A percentile compares a stretch with the other conserved stretches of the same genome.
Conservation (phyloP, 345 rosid genomes). For the Populus alba region DNA sequence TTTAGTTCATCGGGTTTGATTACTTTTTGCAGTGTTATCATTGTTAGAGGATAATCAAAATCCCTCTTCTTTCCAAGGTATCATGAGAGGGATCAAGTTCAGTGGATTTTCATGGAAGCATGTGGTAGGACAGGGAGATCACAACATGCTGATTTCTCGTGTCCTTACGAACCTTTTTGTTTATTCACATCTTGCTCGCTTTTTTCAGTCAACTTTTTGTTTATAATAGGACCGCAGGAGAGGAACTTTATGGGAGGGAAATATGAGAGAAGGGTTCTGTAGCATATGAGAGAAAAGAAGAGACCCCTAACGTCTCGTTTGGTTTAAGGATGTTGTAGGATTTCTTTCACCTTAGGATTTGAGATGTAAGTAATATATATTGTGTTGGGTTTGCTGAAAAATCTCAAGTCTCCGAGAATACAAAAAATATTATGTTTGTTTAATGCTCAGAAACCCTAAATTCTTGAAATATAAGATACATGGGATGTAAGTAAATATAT, state of each 20-base stretch:
- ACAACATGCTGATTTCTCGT: neutral
- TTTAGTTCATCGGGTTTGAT: neutral
- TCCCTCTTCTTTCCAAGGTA: slow-evolving; percentile 4
- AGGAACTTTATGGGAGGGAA: slow-evolving; percentile 5
- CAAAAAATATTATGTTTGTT: too few relatives aligned
- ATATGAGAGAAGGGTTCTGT: neutral
- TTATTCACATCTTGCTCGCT: neutral
- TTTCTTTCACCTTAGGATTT: neutral
- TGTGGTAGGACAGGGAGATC: neutral
- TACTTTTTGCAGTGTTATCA: neutral
- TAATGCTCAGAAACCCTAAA: neutral
- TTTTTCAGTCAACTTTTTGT: neutral
- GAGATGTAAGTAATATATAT: neutral
- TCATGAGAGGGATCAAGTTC: neutral
- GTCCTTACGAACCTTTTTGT: neutral
- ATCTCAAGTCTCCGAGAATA: too few relatives aligned
- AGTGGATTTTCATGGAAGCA: neutral
- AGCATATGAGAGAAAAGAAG: neutral
- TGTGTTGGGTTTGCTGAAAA: too few relatives aligned
- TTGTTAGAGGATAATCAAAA: slow-evolving; percentile 1
- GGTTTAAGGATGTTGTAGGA: too few relatives aligned
- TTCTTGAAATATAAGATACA: neutral
- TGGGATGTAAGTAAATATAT: too few relatives aligned
- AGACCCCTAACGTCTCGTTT: too few relatives aligned
- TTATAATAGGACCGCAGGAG: neutral